Evolutionary conservation across 1,284 basidiomycete genomes (phyloP).

Genomic region (Naganishia liquefaciens): DNA sequence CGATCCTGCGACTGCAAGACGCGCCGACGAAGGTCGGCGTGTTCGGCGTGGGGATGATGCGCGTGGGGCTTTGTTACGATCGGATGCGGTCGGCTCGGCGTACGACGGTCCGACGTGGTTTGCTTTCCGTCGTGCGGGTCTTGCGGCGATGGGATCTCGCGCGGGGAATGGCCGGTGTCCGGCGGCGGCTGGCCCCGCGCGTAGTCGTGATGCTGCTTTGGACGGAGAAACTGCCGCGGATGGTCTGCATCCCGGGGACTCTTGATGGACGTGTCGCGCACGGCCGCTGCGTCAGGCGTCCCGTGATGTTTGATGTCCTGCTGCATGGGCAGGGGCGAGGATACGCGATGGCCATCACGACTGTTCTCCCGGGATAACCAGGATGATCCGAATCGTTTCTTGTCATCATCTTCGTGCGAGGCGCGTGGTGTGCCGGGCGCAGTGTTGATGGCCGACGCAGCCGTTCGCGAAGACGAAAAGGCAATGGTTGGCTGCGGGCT

Average conservation of each 20-base stretch:
- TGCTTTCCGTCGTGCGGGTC: neutral
- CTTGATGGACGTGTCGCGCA: neutral
- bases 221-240: conserved; percentile 14
- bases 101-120: neutral
- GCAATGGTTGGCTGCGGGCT: conserved; percentile 19
- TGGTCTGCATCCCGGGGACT: conserved; percentile 3
- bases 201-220: conserved; percentile 15
- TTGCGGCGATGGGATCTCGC: neutral
- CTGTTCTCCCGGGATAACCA: no score
- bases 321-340: neutral
- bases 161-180: neutral
- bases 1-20: conserved; percentile 16
- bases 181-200: neutral
- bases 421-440: neutral
- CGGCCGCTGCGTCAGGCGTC: neutral
- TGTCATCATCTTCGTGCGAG: neutral
- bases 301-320: neutral
- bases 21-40: conserved; percentile 6
- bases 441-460: neutral
- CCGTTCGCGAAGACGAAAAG: conserved; percentile 1
- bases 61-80: neutral
- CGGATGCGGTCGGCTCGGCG: neutral
- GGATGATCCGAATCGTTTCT: no score
- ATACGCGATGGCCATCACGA: neutral
- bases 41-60: neutral